phyloP scores from a whole-genome alignment of 2,329 filamentous ascomycete genomes.

The Biscogniauxia mediterranea region DNA sequence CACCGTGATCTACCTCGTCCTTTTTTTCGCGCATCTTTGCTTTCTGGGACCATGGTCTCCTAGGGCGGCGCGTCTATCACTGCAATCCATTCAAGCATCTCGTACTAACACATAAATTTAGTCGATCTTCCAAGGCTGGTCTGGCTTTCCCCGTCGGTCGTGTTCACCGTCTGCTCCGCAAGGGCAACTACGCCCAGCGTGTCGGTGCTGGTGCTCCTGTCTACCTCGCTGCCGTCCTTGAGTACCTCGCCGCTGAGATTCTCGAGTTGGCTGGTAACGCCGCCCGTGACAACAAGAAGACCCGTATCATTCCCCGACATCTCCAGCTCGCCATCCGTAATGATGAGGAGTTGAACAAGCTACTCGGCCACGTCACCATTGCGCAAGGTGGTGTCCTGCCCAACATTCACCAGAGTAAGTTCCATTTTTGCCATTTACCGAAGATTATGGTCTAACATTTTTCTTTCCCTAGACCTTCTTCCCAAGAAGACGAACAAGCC shows the following conservation, averaged over 20 bases:
- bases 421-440: slow-evolving; percentile 22
- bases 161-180: slow-evolving; percentile 98
- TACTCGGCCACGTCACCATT: slow-evolving; percentile 92
- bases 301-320: slow-evolving; percentile 98
- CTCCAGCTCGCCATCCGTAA: slow-evolving; percentile 99
- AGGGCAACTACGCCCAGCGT: slow-evolving; percentile 99
- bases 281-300: slow-evolving; percentile 99
- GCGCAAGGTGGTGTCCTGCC: slow-evolving; percentile 95
- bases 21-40: slow-evolving; percentile 5
- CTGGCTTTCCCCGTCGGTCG: slow-evolving; percentile 98
- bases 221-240: slow-evolving; percentile 94
- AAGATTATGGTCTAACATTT: slow-evolving; percentile 37
- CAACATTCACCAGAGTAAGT: slow-evolving; percentile 96
- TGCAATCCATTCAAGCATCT: slow-evolving; percentile 10
- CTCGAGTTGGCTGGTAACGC: slow-evolving; percentile 98
- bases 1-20: slow-evolving; percentile 1
- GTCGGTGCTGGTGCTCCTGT: slow-evolving; percentile 96
- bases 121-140: slow-evolving; percentile 98
- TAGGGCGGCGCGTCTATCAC: slow-evolving; percentile 41
- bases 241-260: slow-evolving; percentile 98
- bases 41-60: too few species aligned
- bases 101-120: slow-evolving; percentile 46
- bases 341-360: slow-evolving; percentile 99
- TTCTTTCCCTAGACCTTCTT: slow-evolving; percentile 70
- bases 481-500: slow-evolving; percentile 99